These are phyloP conservation scores for Torulaspora globosa DNA, from an alignment of 1,139 yeast species.

Conservation along the genomic window DNA sequence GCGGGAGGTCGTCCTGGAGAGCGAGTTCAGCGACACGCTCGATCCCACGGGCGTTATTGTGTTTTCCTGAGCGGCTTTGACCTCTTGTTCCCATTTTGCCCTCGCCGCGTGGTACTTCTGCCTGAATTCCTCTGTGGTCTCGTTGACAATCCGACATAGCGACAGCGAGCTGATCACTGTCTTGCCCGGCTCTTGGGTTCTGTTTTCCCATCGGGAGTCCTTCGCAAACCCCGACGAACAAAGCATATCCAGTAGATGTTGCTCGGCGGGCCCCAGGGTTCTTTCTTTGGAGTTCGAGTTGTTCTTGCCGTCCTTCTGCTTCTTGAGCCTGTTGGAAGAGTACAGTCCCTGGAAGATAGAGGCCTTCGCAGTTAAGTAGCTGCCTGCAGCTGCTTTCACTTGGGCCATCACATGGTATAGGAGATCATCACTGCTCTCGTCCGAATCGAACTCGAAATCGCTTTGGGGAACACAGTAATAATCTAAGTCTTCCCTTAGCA, in stretches of 20 bases:
- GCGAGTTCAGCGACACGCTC: conserved; percentile 7
- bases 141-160: conserved; percentile 60
- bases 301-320: conserved; percentile 12
- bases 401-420: conserved; percentile 46
- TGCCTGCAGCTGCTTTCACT: conserved; percentile 69
- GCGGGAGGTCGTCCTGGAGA: conserved; percentile 7
- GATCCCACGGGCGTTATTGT: conserved; percentile 12
- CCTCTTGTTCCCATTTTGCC: conserved; percentile 27
- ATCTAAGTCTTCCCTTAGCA: conserved; percentile 89
- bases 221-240: conserved; percentile 80
- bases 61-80: conserved; percentile 12
- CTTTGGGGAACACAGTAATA: conserved; percentile 74
- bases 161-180: conserved; percentile 84
- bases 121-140: conserved; percentile 36
- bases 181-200: conserved; percentile 79
- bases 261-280: conserved; percentile 84
- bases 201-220: conserved; percentile 77
- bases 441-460: conserved; percentile 39
- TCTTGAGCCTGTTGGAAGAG: conserved; percentile 36
- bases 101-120: conserved; percentile 26
- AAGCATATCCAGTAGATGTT: conserved; percentile 89
- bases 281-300: conserved; percentile 33
- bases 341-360: conserved; percentile 70
- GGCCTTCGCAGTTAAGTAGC: conserved; percentile 51
- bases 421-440: conserved; percentile 31